Base-by-base conservation (phyloP, 306 rosid species). In the Hylodesmum podocarpum region DNA sequence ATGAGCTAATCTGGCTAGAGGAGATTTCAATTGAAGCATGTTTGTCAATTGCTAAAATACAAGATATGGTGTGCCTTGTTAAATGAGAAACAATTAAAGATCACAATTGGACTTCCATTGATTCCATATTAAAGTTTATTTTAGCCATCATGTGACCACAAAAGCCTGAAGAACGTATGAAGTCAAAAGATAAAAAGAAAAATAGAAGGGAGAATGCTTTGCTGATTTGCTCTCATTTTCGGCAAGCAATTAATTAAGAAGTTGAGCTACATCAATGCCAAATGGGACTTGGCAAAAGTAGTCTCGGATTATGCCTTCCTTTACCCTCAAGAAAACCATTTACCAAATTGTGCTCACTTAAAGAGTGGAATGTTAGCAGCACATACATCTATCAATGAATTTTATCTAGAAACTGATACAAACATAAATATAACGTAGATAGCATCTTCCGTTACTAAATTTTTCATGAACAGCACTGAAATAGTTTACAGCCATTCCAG, bases 261-360 rank as follows among this genome's bases (percentile, higher is more conserved):
- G 51, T 53, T 71, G 66, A 36, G 65, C 50, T n/a, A 40, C n/a
- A 22, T 18, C 43, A 53, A 13, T 51, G 76, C 9, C 65, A 71
- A 61, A 71, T 51, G 14, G 65, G 33, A 70, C 18, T 49, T 16
- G 4, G 55, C 12, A 49, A 18, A 5, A 11, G 6, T 49, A 6
- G 6, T 16, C 55, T 18, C 55, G 18, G 25, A 49, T 49, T 49
- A 16, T 2, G 55, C 25, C 18, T 46, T 46, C 25, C 11, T 49
- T 25, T 47, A 50, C 58, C 58, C 27, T 50, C 14, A 19, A 50
- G 58, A 50, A 50, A 50, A 21, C 6, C 29, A 7, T 49, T 25
- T 21, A 10, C 29, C 19, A 0, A 51, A 51, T 14, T 51, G 15
- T 43, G 18, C 59, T 51, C 59, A 51, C 59, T 21, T 19, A 21